phyloP scores from a whole-genome alignment of 768 basidiomycete species.

The Kwoniella pini region DNA sequence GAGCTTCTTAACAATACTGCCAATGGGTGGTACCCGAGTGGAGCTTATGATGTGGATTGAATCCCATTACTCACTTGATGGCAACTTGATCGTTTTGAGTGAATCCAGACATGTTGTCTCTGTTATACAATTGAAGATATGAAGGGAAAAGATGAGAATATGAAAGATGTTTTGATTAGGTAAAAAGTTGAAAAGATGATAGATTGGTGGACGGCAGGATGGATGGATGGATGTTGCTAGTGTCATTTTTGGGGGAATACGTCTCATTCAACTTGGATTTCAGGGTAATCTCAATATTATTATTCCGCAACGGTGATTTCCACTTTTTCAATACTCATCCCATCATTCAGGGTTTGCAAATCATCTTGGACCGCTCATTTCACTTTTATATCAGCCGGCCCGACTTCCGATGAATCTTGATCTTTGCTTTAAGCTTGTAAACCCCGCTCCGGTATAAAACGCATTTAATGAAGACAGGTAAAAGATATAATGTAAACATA shows the following conservation, averaged over 20 bases:
- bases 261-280: too few relatives aligned
- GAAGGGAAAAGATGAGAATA: constrained; percentile 4
- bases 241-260: neutral
- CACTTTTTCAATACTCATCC: too few relatives aligned
- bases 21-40: neutral
- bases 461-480: too few relatives aligned
- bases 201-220: neutral
- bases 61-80: constrained; percentile 32
- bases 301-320: neutral
- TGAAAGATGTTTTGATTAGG: constrained; percentile 4
- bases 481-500: too few relatives aligned
- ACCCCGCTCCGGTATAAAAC: too few relatives aligned
- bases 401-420: too few relatives aligned
- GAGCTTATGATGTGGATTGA: neutral
- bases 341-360: too few relatives aligned
- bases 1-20: too few relatives aligned
- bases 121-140: neutral
- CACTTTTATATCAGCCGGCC: too few relatives aligned
- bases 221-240: neutral
- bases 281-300: neutral
- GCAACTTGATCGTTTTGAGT: constrained; percentile 29
- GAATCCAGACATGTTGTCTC: constrained; percentile 24
- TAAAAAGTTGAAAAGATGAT: constrained; percentile 5
- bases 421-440: too few relatives aligned
- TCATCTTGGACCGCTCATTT: too few relatives aligned